phyloP scores from a whole-genome alignment of 495 filamentous ascomycete species.

The Viridothelium virens region DNA sequence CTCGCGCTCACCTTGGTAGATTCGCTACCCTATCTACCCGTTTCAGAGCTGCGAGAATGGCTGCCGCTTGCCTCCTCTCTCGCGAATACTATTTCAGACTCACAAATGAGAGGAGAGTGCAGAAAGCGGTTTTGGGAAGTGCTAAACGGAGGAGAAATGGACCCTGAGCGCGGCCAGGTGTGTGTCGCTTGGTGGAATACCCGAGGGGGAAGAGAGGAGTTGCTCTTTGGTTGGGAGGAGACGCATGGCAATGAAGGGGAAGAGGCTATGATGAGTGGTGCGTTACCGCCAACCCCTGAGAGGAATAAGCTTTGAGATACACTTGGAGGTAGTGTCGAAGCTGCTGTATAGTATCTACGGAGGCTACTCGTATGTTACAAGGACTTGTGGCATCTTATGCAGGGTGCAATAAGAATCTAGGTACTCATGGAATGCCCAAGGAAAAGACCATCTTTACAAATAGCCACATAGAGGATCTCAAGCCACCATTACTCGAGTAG shows the following conservation, averaged over 20 bases:
- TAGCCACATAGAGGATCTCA: too few species aligned
- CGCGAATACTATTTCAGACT: slow-evolving; percentile 54
- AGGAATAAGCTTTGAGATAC: slow-evolving; percentile 29
- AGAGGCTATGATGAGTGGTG: slow-evolving; percentile 53
- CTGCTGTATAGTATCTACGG: too few species aligned
- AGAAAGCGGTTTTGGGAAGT: slow-evolving; percentile 78
- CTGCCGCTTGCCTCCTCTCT: slow-evolving; percentile 63
- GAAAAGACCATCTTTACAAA: too few species aligned
- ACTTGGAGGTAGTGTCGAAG: not conserved
- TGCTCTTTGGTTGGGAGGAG: slow-evolving; percentile 49
- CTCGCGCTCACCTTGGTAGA: slow-evolving; percentile 76
- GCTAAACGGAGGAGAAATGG: slow-evolving; percentile 79
- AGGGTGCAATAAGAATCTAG: too few species aligned
- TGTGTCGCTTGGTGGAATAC: slow-evolving; percentile 86
- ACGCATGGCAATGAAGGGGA: slow-evolving; percentile 12
- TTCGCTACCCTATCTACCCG: slow-evolving; percentile 63
- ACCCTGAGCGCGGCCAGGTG: slow-evolving; percentile 71
- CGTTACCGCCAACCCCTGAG: slow-evolving; percentile 29
- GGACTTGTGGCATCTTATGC: too few species aligned
- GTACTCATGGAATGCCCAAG: too few species aligned
- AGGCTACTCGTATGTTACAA: too few species aligned
- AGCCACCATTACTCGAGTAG: too few species aligned
- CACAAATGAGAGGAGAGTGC: slow-evolving; percentile 54
- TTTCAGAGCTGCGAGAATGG: slow-evolving; percentile 67
- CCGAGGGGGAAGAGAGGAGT: slow-evolving; percentile 55